A percentile compares a stretch with the other conserved stretches of the same genome.
Conservation (phyloP, 2,329 filamentous ascomycete genomes). For the Xylariales sp. region DNA sequence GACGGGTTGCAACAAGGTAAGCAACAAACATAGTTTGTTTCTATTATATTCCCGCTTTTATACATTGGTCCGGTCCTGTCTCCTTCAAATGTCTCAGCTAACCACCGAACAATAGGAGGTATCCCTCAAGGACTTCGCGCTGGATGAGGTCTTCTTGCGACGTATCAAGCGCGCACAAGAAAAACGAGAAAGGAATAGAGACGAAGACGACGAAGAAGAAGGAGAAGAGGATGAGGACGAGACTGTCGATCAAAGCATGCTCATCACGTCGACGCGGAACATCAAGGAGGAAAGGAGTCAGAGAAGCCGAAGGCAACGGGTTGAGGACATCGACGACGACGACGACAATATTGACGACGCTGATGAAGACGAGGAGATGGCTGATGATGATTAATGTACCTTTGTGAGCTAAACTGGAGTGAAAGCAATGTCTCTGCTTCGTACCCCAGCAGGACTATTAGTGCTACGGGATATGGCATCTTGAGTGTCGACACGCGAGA, state of each 20-base stretch:
- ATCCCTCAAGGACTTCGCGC: conserved; percentile 46
- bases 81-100: no score
- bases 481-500: no score
- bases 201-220: conserved; percentile 36
- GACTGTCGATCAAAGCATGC: conserved; percentile 19
- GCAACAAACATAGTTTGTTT: no score
- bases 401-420: no score
- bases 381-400: no score
- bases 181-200: conserved; percentile 38
- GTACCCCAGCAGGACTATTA: no score
- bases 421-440: no score
- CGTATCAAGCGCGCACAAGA: conserved; percentile 48
- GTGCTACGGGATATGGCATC: no score
- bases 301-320: background rate
- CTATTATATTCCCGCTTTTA: no score
- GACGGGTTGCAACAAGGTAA: conserved; percentile 57
- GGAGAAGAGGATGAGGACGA: conserved; percentile 25
- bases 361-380: background rate
- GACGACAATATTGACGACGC: background rate
- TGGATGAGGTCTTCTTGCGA: conserved; percentile 52
- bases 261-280: conserved; percentile 8
- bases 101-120: conserved; percentile 40
- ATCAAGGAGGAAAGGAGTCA: conserved; percentile 15
- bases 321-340: background rate
- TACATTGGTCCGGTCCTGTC: no score